Base-by-base conservation (phyloP, 768 basidiomycete genomes). In the Boletus bicolor region DNA sequence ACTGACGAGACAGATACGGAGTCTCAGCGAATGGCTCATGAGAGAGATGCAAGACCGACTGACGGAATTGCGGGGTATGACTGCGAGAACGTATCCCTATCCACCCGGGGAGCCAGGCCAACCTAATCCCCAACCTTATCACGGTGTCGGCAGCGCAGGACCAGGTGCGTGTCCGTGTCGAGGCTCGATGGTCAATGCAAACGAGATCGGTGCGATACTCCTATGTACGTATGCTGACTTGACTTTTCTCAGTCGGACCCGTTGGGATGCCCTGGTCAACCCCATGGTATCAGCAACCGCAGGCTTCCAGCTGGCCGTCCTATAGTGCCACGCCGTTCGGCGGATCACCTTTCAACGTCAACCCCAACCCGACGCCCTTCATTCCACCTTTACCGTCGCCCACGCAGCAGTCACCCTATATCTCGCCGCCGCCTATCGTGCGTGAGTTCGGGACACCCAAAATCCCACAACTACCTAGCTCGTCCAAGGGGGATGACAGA, bases 1-100 rank as follows among this genome's bases (percentile, higher is more conserved):
- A 50, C 32, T 46, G 37, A 50, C 44, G 17, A 50, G 37, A 32
- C 49, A 51, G 11, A 50, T 37, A 35, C 37, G 32, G 26, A 45
- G 26, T 32, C 7, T 46, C 28, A 50, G 28, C 7, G 55, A 57
- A 44, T 58, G 57, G 57, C 26, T 58, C 5, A 50, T 57, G 55
- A 46, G 12, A 37, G 57, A 57, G 44, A 45, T 58, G 55, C 49
- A 46, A 37, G 55, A 57, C 38, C 30, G 37, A 42, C 11, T 46
- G 19, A 1, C 24, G 6, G 54, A 57, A 6, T 37, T 51, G 49
- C 49, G 48, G 34, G 19, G 30, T 28, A 49, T 44, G 36, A 35
- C n/a, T 17, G 2, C 28, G 12, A 45, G 34, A 30, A n/a, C 7
- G 34, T 15, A 50, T 42, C 5, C 36, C 9, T 15, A 17, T 38